Evolutionary conservation across 495 filamentous ascomycete species (phyloP).

Genomic region (Aspergillus heteromorphus): DNA sequence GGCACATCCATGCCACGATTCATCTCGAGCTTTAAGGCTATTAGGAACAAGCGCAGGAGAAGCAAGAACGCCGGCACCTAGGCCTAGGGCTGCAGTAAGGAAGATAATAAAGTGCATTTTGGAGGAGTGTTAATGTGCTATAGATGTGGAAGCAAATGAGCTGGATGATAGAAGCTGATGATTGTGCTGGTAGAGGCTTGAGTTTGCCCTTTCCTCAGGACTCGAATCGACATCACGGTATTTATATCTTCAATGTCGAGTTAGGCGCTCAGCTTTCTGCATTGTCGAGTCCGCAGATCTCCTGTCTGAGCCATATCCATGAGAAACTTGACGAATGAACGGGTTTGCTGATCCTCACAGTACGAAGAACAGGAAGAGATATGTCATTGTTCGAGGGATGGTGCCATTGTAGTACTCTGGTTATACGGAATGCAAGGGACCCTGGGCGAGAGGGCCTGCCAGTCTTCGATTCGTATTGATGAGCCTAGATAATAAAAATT

Average conservation of each 20-base stretch:
- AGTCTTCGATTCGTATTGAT: not conserved
- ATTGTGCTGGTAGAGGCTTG: not conserved
- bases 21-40: not conserved
- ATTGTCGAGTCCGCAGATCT: not conserved
- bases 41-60: not conserved
- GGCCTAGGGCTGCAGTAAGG: not conserved
- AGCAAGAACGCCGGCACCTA: not conserved
- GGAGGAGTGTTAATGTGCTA: not conserved
- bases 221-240: not conserved
- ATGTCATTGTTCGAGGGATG: not conserved
- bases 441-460: not conserved
- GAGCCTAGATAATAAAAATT: not conserved
- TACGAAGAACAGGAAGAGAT: not conserved
- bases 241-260: not conserved
- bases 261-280: not conserved
- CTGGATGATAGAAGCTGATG: not conserved
- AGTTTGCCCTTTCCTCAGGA: not conserved
- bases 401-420: not conserved
- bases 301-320: not conserved
- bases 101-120: not conserved
- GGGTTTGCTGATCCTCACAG: not conserved
- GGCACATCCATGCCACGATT: not conserved
- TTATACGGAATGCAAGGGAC: constrained; percentile 1
- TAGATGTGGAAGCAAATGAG: not conserved
- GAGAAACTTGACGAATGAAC: not conserved